Conservation (phyloP, 129 eudicot genomes). For the Smallanthus sonchifolius region DNA sequence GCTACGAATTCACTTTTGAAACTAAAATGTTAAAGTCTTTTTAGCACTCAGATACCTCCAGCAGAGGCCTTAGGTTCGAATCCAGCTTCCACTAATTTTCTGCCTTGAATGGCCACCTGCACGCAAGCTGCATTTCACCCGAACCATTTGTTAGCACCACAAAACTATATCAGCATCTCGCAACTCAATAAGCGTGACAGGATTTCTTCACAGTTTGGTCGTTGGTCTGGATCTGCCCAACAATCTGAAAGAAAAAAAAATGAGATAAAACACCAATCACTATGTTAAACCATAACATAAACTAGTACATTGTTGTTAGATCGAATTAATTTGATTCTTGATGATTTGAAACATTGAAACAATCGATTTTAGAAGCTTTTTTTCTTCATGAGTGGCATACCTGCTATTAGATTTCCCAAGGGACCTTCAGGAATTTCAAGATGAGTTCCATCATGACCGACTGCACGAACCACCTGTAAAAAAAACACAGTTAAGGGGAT, state of each 20-base stretch:
- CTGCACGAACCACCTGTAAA: conserved; percentile 73
- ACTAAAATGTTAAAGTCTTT: conserved; percentile 7
- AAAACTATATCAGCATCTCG: conserved; percentile 43
- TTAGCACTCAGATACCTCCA: not conserved
- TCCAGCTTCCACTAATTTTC: not conserved
- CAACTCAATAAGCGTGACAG: conserved; percentile 65
- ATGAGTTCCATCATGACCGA: conserved; percentile 61
- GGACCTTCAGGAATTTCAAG: conserved; percentile 84
- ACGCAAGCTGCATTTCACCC: not conserved
- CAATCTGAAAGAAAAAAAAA: conserved; percentile 47
- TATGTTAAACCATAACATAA: not conserved
- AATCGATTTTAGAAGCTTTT: not conserved
- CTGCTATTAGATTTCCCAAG: conserved; percentile 66
- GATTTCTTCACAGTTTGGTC: conserved; percentile 73
- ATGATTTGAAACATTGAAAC: not conserved
- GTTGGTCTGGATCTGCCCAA: conserved; percentile 79
- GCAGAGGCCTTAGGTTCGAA: not conserved
- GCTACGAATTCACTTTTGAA: not conserved
- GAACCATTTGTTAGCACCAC: not conserved
- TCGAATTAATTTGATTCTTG: not conserved
- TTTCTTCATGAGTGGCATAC: conserved; percentile 23
- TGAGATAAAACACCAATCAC: not conserved
- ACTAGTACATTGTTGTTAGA: not conserved
- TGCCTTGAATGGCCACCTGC: not conserved
- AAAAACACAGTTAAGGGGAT: not conserved